These are phyloP conservation scores for Verticillium albo-atrum DNA, from an alignment of 2,329 filamentous ascomycete species.

Conservation along the genomic window DNA sequence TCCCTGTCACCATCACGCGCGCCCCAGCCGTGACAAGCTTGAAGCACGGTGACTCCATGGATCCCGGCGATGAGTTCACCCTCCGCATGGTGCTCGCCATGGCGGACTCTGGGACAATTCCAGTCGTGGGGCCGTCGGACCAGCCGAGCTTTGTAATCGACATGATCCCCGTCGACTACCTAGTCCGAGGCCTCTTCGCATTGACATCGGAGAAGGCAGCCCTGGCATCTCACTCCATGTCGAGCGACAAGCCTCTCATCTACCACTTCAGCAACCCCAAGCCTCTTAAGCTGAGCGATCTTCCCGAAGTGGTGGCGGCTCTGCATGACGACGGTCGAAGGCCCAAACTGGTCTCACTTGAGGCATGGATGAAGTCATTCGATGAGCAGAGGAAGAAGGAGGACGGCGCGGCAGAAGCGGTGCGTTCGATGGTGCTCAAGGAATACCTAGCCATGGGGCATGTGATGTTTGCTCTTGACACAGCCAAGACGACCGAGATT, in stretches of 20 bases:
- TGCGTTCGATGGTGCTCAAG: slow-evolving; percentile 14
- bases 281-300: slow-evolving; percentile 15
- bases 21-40: slow-evolving; percentile 6
- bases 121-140: slow-evolving; percentile 12
- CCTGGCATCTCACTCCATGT: not conserved
- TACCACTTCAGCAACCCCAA: slow-evolving; percentile 18
- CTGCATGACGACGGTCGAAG: slow-evolving; percentile 9
- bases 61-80: slow-evolving; percentile 17
- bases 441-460: slow-evolving; percentile 16
- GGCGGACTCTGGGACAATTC: slow-evolving; percentile 17
- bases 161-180: slow-evolving; percentile 18
- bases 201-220: slow-evolving; percentile 12
- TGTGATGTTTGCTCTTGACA: slow-evolving; percentile 19
- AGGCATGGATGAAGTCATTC: slow-evolving; percentile 11
- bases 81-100: slow-evolving; percentile 17
- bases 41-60: slow-evolving; percentile 4
- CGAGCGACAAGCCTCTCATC: slow-evolving; percentile 11
- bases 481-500: slow-evolving; percentile 11
- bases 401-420: slow-evolving; percentile 11
- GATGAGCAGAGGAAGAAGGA: slow-evolving; percentile 9
- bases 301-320: slow-evolving; percentile 14
- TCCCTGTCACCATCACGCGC: slow-evolving; percentile 16
- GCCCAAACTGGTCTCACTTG: slow-evolving; percentile 11
- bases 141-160: slow-evolving; percentile 18
- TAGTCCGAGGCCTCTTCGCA: slow-evolving; percentile 13